phyloP scores from a whole-genome alignment of 2,329 filamentous ascomycete genomes.

The Colletotrichum musae region DNA sequence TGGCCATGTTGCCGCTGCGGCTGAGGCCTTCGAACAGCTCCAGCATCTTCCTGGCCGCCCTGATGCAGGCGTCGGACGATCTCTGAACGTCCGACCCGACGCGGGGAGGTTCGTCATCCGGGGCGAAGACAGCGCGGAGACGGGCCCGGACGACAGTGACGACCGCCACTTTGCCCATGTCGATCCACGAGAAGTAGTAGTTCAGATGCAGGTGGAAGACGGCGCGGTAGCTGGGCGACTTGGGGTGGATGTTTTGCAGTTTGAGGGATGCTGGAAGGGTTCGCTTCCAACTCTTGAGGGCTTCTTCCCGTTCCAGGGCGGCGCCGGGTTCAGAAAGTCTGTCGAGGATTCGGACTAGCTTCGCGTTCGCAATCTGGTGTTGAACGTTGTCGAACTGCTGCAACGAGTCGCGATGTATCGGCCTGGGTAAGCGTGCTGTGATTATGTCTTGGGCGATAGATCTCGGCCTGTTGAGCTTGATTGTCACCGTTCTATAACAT shows the following conservation, averaged over 20 bases:
- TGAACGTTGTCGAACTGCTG: conserved; percentile 52
- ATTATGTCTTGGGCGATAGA: conserved; percentile 45
- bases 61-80: conserved; percentile 47
- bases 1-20: conserved; percentile 49
- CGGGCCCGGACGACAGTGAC: conserved; percentile 49
- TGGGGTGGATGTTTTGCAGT: conserved; percentile 47
- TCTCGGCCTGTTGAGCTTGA: conserved; percentile 47
- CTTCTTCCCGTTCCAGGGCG: conserved; percentile 36
- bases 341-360: conserved; percentile 50
- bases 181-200: conserved; percentile 55
- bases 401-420: conserved; percentile 41
- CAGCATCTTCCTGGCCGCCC: conserved; percentile 51
- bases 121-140: conserved; percentile 42
- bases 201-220: conserved; percentile 54
- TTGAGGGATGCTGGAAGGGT: conserved; percentile 47
- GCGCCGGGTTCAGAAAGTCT: conserved; percentile 44
- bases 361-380: conserved; percentile 50
- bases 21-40: conserved; percentile 49
- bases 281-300: conserved; percentile 51
- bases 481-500: conserved; percentile 41
- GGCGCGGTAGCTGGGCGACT: conserved; percentile 48
- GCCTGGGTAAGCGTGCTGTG: conserved; percentile 43
- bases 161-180: conserved; percentile 52
- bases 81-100: conserved; percentile 39
- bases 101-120: conserved; percentile 3